Conservation (phyloP, 2,329 filamentous ascomycete species). For the Thielaviopsis populi region DNA sequence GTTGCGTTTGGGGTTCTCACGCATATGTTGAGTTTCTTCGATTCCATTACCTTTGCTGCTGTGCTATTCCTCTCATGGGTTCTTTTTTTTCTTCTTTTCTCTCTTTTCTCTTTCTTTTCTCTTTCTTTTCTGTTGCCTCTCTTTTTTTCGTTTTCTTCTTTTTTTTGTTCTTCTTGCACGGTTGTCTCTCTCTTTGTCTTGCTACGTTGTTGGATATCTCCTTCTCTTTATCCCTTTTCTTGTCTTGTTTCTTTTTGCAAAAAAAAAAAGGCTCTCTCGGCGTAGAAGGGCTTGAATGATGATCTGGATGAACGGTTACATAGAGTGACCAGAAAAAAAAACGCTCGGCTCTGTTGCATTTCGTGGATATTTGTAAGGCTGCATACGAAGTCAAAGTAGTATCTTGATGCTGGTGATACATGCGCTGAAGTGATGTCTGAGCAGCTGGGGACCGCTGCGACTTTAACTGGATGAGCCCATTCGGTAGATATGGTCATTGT, state of each 20-base stretch:
- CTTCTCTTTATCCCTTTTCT: neutral
- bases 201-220: neutral
- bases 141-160: neutral
- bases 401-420: neutral
- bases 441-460: neutral
- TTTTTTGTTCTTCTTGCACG: neutral
- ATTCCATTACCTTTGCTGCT: neutral
- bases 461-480: neutral
- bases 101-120: neutral
- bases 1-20: neutral
- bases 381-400: too few species aligned
- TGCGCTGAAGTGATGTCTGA: neutral
- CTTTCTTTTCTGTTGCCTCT: neutral
- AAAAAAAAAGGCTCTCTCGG: neutral
- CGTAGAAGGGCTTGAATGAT: neutral
- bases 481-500: neutral
- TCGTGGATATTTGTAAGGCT: too few species aligned
- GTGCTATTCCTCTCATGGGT: neutral
- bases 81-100: neutral
- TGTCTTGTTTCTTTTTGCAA: neutral
- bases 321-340: neutral
- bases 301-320: neutral
- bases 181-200: neutral
- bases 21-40: slow-evolving; percentile 1
- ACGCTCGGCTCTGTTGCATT: neutral